phyloP scores from a whole-genome alignment of 768 basidiomycete species.

The Mycena maculata region DNA sequence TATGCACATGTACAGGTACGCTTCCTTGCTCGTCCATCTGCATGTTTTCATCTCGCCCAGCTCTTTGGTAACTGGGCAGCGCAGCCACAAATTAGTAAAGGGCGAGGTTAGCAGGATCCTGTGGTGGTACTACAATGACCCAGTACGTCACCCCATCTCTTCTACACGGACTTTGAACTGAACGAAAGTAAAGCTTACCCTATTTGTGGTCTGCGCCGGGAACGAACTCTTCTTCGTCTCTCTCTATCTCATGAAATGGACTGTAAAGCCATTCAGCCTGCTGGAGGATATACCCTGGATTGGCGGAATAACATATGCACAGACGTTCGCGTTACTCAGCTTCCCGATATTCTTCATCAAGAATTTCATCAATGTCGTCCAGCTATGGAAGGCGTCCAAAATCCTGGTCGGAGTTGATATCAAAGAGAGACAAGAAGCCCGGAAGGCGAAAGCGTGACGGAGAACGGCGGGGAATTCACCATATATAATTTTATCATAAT shows the following conservation, averaged over 20 bases:
- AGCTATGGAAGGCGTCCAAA: conserved; percentile 98
- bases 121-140: conserved; percentile 93
- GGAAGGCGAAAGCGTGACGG: conserved; percentile 53
- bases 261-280: conserved; percentile 73
- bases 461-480: conserved; percentile 9
- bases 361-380: conserved; percentile 94
- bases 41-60: conserved; percentile 53
- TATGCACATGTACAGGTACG: conserved; percentile 99
- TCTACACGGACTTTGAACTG: neutral
- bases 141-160: conserved; percentile 62
- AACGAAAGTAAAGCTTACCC: conserved; percentile 65
- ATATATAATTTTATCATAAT: conserved; percentile 30
- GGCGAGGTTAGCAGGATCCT: conserved; percentile 94
- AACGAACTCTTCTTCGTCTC: conserved; percentile 98
- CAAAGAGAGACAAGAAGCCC: conserved; percentile 79
- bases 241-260: conserved; percentile 93
- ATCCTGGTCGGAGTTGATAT: conserved; percentile 94
- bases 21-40: conserved; percentile 20
- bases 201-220: conserved; percentile 93
- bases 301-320: conserved; percentile 76
- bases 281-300: conserved; percentile 36
- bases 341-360: conserved; percentile 81
- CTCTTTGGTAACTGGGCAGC: conserved; percentile 93
- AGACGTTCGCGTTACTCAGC: conserved; percentile 71
- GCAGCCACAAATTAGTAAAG: conserved; percentile 92